Conservation (phyloP, 2,329 filamentous ascomycete genomes). For the Bipolaris cookei region DNA sequence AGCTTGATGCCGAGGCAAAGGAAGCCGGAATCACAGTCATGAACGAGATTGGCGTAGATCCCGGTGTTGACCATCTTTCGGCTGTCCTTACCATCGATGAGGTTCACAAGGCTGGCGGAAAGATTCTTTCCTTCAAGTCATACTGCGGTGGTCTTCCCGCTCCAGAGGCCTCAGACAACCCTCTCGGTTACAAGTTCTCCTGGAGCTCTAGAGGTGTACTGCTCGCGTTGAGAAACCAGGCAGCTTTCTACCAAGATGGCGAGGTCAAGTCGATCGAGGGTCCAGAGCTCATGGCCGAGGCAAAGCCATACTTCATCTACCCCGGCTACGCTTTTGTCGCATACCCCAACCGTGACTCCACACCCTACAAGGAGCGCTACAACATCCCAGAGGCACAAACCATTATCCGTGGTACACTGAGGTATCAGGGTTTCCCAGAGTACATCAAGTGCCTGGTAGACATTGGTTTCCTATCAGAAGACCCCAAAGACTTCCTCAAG, state of each 20-base stretch:
- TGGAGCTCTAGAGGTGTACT: slow-evolving; percentile 80
- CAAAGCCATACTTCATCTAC: slow-evolving; percentile 91
- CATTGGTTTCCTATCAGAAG: slow-evolving; percentile 84
- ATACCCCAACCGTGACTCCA: slow-evolving; percentile 92
- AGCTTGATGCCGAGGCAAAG: slow-evolving; percentile 82
- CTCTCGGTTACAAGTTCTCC: slow-evolving; percentile 91
- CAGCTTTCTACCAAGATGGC: slow-evolving; percentile 81
- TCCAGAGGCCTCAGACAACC: slow-evolving; percentile 81
- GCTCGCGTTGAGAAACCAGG: slow-evolving; percentile 84
- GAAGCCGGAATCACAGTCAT: slow-evolving; percentile 94
- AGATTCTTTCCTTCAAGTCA: slow-evolving; percentile 79
- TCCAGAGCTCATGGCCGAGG: slow-evolving; percentile 79
- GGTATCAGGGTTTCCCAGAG: slow-evolving; percentile 89
- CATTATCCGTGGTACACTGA: slow-evolving; percentile 80
- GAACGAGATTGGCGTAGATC: slow-evolving; percentile 75
- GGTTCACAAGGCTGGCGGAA: slow-evolving; percentile 86
- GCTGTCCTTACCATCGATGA: slow-evolving; percentile 87
- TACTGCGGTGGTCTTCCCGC: slow-evolving; percentile 68
- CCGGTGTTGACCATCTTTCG: slow-evolving; percentile 76
- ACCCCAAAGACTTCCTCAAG: slow-evolving; percentile 68
- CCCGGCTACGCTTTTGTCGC: slow-evolving; percentile 87
- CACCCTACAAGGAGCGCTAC: slow-evolving; percentile 86
- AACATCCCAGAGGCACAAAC: slow-evolving; percentile 90
- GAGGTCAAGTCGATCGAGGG: slow-evolving; percentile 65
- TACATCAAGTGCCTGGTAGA: slow-evolving; percentile 88